A percentile compares a stretch with the other conserved stretches of the same genome.
These are phyloP conservation scores for Cryphonectria naterciae DNA, from an alignment of 2,329 filamentous ascomycete species.

Conservation along the genomic window DNA sequence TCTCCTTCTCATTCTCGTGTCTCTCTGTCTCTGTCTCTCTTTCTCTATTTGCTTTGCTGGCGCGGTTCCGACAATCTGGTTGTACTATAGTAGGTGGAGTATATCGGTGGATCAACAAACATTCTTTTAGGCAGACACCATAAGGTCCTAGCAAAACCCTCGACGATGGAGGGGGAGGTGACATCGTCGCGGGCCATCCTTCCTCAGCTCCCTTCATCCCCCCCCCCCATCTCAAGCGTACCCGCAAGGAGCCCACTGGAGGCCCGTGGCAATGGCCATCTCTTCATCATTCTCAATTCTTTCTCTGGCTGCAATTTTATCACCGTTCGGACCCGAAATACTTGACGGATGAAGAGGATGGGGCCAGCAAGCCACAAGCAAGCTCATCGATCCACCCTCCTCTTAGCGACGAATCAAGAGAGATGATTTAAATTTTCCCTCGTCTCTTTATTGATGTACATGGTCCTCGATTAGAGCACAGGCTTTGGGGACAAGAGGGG, in stretches of 20 bases:
- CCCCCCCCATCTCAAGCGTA: background rate
- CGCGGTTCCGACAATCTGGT: constrained; percentile 9
- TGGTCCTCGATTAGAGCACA: background rate
- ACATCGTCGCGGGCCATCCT: background rate
- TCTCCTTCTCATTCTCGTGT: background rate
- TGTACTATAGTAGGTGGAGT: background rate
- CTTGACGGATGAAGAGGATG: no score
- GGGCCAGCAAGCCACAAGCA: background rate
- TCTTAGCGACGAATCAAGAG: background rate
- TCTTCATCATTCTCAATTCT: background rate
- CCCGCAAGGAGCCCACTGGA: constrained; percentile 24
- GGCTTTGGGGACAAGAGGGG: background rate
- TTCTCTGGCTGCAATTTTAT: background rate
- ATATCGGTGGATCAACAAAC: background rate
- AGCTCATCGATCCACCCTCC: background rate
- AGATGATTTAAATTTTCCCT: background rate
- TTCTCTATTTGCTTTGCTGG: background rate
- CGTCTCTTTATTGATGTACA: background rate
- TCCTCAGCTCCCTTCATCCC: background rate
- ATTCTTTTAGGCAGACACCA: constrained; percentile 10
- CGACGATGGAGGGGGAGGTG: background rate
- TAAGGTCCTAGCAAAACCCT: background rate
- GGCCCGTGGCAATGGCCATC: background rate
- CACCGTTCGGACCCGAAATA: background rate
- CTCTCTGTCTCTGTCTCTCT: background rate